Percentiles rank a stretch among this genome's conserved stretches.
phyloP scores from a whole-genome alignment of 345 rosid genomes.

The Eucalyptus marginata region DNA sequence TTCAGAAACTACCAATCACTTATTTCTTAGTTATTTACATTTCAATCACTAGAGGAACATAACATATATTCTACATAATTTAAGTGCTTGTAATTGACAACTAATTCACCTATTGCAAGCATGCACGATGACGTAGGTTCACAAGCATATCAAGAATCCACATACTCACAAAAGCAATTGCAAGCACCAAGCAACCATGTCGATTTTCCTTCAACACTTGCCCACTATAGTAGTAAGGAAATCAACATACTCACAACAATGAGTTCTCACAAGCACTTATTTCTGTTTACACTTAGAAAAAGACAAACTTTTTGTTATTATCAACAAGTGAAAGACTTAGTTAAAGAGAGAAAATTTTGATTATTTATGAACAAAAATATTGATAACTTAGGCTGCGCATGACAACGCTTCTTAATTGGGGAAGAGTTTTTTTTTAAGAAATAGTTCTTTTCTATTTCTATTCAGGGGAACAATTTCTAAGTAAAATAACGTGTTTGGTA shows the following conservation, averaged over 20 bases:
- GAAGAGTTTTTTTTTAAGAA: too few relatives aligned
- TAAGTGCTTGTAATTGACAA: background rate
- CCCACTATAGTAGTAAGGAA: background rate
- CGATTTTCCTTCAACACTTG: background rate
- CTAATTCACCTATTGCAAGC: background rate
- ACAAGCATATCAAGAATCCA: background rate
- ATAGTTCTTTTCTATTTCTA: too few relatives aligned
- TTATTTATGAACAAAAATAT: accelerated
- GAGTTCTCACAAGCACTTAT: background rate
- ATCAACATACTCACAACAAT: background rate
- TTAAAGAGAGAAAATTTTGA: accelerated
- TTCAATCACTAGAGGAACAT: background rate
- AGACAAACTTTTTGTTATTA: background rate
- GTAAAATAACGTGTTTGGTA: too few relatives aligned
- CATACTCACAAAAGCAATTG: background rate
- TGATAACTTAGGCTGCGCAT: background rate
- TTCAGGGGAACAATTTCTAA: too few relatives aligned
- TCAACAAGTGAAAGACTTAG: background rate
- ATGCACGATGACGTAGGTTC: background rate
- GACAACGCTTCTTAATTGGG: too few relatives aligned
- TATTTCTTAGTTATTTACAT: background rate
- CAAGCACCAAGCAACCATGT: background rate
- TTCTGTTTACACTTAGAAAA: background rate
- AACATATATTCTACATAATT: background rate
- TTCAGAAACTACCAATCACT: background rate